Evolutionary conservation across 805 yeast species (phyloP).

Genomic region (Kregervanrija delftensis): DNA sequence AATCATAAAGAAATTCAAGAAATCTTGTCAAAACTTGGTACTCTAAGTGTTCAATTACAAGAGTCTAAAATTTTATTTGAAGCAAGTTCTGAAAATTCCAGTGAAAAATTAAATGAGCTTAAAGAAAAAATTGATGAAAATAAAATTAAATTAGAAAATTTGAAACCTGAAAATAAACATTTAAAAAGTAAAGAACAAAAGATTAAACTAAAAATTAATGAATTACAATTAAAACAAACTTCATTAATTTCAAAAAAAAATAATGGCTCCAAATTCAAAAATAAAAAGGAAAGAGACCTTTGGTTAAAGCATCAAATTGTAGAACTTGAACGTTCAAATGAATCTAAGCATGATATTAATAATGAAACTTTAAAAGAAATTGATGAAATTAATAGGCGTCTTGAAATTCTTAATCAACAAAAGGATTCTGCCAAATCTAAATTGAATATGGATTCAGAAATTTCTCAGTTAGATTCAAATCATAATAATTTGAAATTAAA

Average conservation of each 20-base stretch:
- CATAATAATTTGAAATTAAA: conserved; percentile 28
- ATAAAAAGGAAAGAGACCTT: conserved; percentile 51
- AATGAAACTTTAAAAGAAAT: neutral
- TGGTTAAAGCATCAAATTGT: conserved; percentile 57
- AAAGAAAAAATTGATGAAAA: conserved; percentile 30
- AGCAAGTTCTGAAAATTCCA: conserved; percentile 11
- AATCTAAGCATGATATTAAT: conserved; percentile 6
- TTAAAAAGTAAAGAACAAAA: conserved; percentile 35
- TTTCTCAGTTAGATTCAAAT: conserved; percentile 17
- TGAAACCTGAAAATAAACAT: conserved; percentile 38
- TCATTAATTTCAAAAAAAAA: conserved; percentile 64
- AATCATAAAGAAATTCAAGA: conserved; percentile 44
- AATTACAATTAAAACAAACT: conserved; percentile 45
- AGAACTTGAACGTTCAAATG: conserved; percentile 20
- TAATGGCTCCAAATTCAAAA: conserved; percentile 51
- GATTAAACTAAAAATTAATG: conserved; percentile 33
- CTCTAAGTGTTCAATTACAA: conserved; percentile 3
- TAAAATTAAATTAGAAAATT: conserved; percentile 35
- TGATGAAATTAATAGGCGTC: no score
- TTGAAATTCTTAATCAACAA: no score
- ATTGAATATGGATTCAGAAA: conserved; percentile 2
- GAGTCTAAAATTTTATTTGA: conserved; percentile 39
- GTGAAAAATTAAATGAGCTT: conserved; percentile 29
- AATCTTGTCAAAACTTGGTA: conserved; percentile 37
- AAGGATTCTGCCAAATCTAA: no score